Base-by-base conservation (phyloP, 768 basidiomycete genomes). In the Podaxis mareebaensis region DNA sequence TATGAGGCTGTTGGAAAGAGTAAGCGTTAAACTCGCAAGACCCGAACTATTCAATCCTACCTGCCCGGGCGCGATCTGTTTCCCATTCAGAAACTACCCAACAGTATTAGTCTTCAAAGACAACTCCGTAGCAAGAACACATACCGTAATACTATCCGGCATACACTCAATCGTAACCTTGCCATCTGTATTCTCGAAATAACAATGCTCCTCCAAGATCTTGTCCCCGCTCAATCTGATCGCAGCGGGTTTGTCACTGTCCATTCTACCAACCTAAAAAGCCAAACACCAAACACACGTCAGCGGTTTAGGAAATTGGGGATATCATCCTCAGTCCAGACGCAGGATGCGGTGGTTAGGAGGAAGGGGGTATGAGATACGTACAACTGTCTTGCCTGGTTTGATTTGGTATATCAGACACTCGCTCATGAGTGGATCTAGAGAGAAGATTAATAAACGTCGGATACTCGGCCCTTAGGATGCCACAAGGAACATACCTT, bases 351-450 rank as follows among this genome's bases (percentile, higher is more conserved):
- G 33, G 33, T 33, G 33, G 33, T 33, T 24, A 15, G 24, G 48
- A 49, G 26, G 24, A 28, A 12, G 26, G 49, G 22, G 7, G 22
- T 12, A n/a, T 15, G 52, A 44, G 33, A 44, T 49, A 78, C 84
- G 60, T 74, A 87, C 92, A 70, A 90, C 82, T 3, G 93, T 95
- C 68, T 81, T 84, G 17, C 95, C 95, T 7, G 80, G 85, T 73
- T 96, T 96, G 69, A 98, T 83, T 72, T 96, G 95, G 73, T 99
- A 93, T 68, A 93, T 90, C 70, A 95, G 78, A 77, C 93, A 96
- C 79, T 97, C 95, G 72, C 92, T 94, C 95, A 97, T 97, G 56
- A 97, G 82, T 55, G 95, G 96, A 79, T 97, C 95, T 93, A 64
- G 57, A 42, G 62, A 51, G 26, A 30, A 22, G 62, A 60, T 58